Percentiles rank a stretch among this genome's conserved stretches.
Evolutionary conservation across 129 eudicot species (phyloP).

Genomic region (Centaurea solstitialis): DNA sequence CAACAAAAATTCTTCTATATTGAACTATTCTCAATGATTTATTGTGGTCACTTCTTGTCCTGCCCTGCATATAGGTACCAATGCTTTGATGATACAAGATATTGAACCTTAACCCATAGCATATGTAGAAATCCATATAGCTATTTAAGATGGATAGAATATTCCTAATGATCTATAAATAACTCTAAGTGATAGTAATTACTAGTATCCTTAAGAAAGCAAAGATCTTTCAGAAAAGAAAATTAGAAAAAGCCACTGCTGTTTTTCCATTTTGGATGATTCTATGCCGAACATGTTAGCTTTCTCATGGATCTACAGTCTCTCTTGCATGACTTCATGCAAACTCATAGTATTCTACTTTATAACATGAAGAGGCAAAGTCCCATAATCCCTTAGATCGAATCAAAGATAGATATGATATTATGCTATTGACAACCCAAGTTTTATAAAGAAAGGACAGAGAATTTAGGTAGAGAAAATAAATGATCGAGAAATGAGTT

Average conservation of each 20-base stretch:
- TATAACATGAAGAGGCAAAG: neutral
- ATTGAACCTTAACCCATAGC: neutral
- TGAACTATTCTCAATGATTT: no score
- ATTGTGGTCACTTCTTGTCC: neutral
- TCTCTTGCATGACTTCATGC: no score
- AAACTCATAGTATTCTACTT: neutral
- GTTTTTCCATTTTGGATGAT: neutral
- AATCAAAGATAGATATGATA: no score
- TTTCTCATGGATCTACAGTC: no score
- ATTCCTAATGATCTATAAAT: neutral
- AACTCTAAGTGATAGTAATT: neutral
- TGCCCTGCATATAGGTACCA: neutral
- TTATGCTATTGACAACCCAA: neutral
- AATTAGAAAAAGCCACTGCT: neutral
- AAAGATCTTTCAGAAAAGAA: neutral
- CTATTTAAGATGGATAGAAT: neutral
- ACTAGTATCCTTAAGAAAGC: neutral
- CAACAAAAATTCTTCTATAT: no score
- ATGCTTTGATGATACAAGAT: neutral
- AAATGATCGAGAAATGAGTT: slow-evolving; percentile 2
- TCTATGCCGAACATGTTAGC: no score
- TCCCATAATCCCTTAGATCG: neutral
- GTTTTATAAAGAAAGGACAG: neutral
- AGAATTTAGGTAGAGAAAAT: neutral
- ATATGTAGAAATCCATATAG: neutral